Evolutionary conservation across 257 asterid species (phyloP).

Genomic region (Nicotiana undulata): DNA sequence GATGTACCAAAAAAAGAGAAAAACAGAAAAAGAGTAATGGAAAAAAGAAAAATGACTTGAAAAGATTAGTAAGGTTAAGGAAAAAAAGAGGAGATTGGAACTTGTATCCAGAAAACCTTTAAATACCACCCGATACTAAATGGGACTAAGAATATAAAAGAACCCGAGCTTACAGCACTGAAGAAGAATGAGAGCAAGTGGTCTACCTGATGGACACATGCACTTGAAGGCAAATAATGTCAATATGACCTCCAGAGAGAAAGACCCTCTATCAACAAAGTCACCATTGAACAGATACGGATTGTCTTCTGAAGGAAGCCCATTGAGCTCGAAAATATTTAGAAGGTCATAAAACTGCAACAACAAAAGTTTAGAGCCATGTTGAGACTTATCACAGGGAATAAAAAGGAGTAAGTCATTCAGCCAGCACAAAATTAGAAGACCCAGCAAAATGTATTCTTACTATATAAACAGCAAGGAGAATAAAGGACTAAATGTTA

Average conservation of each 20-base stretch:
- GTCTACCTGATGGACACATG: constrained; percentile 91
- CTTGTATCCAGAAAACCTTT: neutral
- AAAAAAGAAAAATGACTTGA: neutral
- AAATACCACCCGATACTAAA: neutral
- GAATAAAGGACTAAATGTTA: neutral
- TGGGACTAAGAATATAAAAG: neutral
- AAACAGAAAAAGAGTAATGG: neutral
- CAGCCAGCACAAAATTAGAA: neutral
- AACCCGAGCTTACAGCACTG: neutral
- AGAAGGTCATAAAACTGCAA: constrained; percentile 91
- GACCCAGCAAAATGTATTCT: constrained; percentile 4
- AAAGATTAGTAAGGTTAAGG: neutral
- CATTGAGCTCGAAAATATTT: constrained; percentile 96
- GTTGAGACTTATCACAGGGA: neutral
- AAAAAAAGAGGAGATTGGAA: neutral
- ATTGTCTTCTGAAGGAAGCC: constrained; percentile 95
- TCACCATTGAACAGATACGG: constrained; percentile 98
- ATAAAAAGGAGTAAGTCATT: neutral
- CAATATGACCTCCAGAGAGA: constrained; percentile 87
- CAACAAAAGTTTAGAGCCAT: constrained; percentile 8
- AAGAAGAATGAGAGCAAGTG: neutral
- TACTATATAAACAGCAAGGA: neutral
- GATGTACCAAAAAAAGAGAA: neutral
- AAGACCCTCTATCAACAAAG: constrained; percentile 97
- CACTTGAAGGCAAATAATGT: constrained; percentile 96